These are phyloP conservation scores for Exophiala calicioides DNA, from an alignment of 2,329 filamentous ascomycete species.

Conservation along the genomic window DNA sequence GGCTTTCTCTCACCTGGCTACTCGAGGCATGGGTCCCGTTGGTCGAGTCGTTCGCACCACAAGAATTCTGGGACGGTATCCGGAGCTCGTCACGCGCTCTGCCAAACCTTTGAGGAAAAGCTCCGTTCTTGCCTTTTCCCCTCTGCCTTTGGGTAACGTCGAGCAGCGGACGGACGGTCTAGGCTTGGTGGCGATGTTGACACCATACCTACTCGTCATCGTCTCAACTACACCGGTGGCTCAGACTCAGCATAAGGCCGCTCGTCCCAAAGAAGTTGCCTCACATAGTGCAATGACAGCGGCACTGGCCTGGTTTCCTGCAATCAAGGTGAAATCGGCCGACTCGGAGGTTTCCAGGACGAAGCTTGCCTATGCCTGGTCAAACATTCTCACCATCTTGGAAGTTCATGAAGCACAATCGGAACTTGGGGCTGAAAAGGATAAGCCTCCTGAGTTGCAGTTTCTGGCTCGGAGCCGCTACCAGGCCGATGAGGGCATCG, in stretches of 20 bases:
- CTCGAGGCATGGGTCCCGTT: slow-evolving; percentile 81
- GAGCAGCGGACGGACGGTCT: slow-evolving; percentile 84
- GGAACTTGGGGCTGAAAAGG: slow-evolving; percentile 62
- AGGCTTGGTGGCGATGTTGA: slow-evolving; percentile 91
- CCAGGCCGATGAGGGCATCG: slow-evolving; percentile 92
- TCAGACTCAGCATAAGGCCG: slow-evolving; percentile 92
- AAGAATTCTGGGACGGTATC: slow-evolving; percentile 88
- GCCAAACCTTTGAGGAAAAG: slow-evolving; percentile 81
- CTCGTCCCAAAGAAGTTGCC: slow-evolving; percentile 84
- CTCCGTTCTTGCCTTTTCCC: slow-evolving; percentile 87
- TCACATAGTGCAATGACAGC: slow-evolving; percentile 91
- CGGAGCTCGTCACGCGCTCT: slow-evolving; percentile 62
- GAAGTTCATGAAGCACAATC: slow-evolving; percentile 74
- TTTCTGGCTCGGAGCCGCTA: slow-evolving; percentile 85
- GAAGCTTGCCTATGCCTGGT: slow-evolving; percentile 98
- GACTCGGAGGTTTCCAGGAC: slow-evolving; percentile 67
- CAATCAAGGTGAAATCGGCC: slow-evolving; percentile 81
- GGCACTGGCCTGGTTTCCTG: slow-evolving; percentile 95
- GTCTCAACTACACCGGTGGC: slow-evolving; percentile 96
- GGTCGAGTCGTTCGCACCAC: slow-evolving; percentile 85
- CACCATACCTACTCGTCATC: slow-evolving; percentile 91
- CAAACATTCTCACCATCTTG: slow-evolving; percentile 90
- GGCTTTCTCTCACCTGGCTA: slow-evolving; percentile 97
- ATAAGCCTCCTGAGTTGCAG: slow-evolving; percentile 74
- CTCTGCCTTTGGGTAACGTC: slow-evolving; percentile 89